Percentiles rank a stretch among this genome's conserved stretches.
Conservation (phyloP, 129 eudicot genomes). For the Kitagawia praeruptora region DNA sequence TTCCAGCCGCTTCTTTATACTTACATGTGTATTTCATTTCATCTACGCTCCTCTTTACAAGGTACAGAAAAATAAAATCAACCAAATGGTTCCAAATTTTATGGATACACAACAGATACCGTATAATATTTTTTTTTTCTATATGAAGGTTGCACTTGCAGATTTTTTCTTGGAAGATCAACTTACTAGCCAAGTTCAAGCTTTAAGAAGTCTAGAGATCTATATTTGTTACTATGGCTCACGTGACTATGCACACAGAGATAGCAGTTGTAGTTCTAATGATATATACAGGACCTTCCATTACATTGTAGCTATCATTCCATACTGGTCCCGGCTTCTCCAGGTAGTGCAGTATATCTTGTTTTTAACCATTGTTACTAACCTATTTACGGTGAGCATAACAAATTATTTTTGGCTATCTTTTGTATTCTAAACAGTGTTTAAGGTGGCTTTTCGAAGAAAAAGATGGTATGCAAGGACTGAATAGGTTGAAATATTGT, state of each 20-base stretch:
- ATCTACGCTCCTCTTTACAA: conserved; percentile 14
- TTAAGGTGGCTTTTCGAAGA: conserved; percentile 21
- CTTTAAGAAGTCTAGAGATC: conserved; percentile 22
- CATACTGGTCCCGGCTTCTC: background rate
- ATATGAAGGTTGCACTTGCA: conserved; percentile 19
- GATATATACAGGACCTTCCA: conserved; percentile 6
- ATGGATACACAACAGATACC: background rate
- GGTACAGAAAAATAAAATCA: background rate
- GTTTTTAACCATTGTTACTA: background rate
- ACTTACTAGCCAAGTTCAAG: conserved; percentile 31
- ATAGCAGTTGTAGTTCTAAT: conserved; percentile 12
- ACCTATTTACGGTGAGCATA: background rate
- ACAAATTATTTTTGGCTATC: background rate
- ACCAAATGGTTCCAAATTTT: background rate
- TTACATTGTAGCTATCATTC: conserved; percentile 1
- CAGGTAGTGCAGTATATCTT: background rate
- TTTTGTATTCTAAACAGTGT: conserved; percentile 18
- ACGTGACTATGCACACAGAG: conserved; percentile 16
- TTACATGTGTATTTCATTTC: conserved; percentile 9
- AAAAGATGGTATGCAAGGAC: conserved; percentile 21
- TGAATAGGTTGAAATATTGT: conserved; percentile 34
- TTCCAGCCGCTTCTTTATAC: conserved; percentile 19
- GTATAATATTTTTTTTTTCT: background rate
- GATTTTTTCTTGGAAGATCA: conserved; percentile 34
- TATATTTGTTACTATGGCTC: conserved; percentile 26